Percentiles rank a stretch among this genome's conserved stretches.
Evolutionary conservation across 108 stramenopile genomes (phyloP).

Genomic region (Conticribra weissflogii): DNA sequence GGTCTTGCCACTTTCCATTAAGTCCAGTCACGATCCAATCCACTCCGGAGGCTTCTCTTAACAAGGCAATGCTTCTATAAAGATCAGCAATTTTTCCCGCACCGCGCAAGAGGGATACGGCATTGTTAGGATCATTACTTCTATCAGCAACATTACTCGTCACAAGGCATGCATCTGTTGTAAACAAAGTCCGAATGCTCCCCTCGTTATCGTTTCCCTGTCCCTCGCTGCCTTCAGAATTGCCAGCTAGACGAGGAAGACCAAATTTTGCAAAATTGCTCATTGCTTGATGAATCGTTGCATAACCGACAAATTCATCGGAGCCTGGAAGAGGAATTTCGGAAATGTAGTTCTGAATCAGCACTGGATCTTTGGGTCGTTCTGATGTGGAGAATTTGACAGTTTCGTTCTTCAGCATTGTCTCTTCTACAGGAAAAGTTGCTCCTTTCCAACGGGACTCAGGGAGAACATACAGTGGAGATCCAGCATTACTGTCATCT

Average conservation of each 20-base stretch:
- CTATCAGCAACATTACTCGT: not conserved
- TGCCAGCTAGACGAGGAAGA: conserved; percentile 30
- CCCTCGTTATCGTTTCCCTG: not conserved
- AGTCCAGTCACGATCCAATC: conserved; percentile 28
- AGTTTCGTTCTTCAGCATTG: not conserved
- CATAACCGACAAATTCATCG: conserved; percentile 40
- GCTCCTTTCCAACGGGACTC: conserved; percentile 15
- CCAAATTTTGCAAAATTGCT: conserved; percentile 21
- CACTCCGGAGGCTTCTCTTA: conserved; percentile 30
- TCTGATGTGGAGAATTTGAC: no score
- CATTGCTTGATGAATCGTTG: conserved; percentile 22
- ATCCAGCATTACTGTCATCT: not conserved
- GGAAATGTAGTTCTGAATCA: conserved; percentile 25
- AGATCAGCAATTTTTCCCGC: conserved; percentile 44
- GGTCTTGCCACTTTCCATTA: conserved; percentile 6
- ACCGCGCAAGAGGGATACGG: conserved; percentile 31
- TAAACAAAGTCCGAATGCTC: conserved; percentile 29
- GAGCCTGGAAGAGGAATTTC: conserved; percentile 16
- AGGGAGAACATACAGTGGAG: conserved; percentile 26
- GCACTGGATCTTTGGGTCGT: no score
- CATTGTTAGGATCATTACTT: not conserved
- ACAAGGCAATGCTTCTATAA: conserved; percentile 30
- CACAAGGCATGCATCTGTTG: conserved; percentile 33
- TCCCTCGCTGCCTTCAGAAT: not conserved
- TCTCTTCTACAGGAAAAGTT: conserved; percentile 7